These are phyloP conservation scores for Claviceps digitariae DNA, from an alignment of 2,329 filamentous ascomycete species.

Conservation along the genomic window DNA sequence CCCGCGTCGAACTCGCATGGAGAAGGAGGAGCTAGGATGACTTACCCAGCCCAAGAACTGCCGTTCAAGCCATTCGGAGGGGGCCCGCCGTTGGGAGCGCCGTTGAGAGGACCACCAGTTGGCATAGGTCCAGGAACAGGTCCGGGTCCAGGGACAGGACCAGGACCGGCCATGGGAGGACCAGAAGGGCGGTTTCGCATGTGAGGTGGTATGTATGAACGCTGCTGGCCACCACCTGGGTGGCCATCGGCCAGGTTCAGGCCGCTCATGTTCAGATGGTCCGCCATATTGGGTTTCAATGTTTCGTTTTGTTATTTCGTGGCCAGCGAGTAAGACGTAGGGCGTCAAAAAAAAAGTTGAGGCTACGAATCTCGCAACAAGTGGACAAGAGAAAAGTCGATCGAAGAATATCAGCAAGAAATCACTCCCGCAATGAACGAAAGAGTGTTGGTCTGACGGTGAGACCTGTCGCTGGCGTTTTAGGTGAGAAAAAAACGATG, in stretches of 20 bases:
- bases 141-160: conserved; percentile 1
- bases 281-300: conserved; percentile 51
- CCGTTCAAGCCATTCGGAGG: conserved; percentile 25
- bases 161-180: conserved; percentile 2
- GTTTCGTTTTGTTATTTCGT: not conserved
- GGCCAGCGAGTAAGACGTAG: not conserved
- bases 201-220: conserved; percentile 78
- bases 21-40: conserved; percentile 4
- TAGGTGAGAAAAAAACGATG: conserved; percentile 12
- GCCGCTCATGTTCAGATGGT: conserved; percentile 71
- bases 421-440: conserved; percentile 17
- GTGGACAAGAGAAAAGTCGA: conserved; percentile 5
- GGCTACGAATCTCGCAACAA: not conserved
- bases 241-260: conserved; percentile 45
- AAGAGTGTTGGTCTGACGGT: conserved; percentile 14
- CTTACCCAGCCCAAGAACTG: conserved; percentile 42
- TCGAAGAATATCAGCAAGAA: conserved; percentile 5
- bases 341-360: not conserved
- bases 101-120: conserved; percentile 15
- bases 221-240: conserved; percentile 17
- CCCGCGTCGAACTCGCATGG: not conserved
- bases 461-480: conserved; percentile 11
- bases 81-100: conserved; percentile 11
- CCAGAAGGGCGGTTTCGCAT: conserved; percentile 44
- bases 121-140: conserved; percentile 25